Conservation (phyloP, 345 rosid genomes). For the Arabis hirsuta region DNA sequence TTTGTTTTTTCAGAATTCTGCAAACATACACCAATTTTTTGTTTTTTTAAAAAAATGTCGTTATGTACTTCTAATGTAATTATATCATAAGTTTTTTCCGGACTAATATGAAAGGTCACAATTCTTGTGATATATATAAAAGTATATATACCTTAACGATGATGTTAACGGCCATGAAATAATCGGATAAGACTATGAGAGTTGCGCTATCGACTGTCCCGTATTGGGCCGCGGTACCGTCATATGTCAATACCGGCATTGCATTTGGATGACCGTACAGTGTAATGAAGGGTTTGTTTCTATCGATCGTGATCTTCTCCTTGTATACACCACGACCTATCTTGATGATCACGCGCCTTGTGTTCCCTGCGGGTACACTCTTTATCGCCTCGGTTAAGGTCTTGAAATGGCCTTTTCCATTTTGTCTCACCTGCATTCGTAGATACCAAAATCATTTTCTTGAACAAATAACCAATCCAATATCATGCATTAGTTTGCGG, state of each 20-base stretch:
- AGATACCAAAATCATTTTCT: not conserved
- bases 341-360: conserved; percentile 54
- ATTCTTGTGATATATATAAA: too few species aligned
- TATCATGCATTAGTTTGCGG: too few species aligned
- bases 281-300: conserved; percentile 58
- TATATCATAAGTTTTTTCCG: not conserved
- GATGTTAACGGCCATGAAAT: conserved; percentile 63
- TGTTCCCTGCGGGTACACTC: conserved; percentile 53
- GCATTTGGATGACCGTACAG: conserved; percentile 51
- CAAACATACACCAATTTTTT: too few species aligned
- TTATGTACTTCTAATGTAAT: too few species aligned
- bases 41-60: not conserved
- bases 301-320: conserved; percentile 63
- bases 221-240: conserved; percentile 52
- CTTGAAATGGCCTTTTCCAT: conserved; percentile 54
- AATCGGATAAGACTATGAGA: conserved; percentile 57
- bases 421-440: conserved; percentile 49
- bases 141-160: conserved; percentile 46
- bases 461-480: too few species aligned
- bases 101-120: not conserved
- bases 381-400: conserved; percentile 59
- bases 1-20: conserved; percentile 48
- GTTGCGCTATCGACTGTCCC: conserved; percentile 78
- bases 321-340: conserved; percentile 55
- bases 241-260: conserved; percentile 47